These are phyloP conservation scores for Aspergillus sp. DNA, from an alignment of 2,329 filamentous ascomycete species.

Conservation along the genomic window DNA sequence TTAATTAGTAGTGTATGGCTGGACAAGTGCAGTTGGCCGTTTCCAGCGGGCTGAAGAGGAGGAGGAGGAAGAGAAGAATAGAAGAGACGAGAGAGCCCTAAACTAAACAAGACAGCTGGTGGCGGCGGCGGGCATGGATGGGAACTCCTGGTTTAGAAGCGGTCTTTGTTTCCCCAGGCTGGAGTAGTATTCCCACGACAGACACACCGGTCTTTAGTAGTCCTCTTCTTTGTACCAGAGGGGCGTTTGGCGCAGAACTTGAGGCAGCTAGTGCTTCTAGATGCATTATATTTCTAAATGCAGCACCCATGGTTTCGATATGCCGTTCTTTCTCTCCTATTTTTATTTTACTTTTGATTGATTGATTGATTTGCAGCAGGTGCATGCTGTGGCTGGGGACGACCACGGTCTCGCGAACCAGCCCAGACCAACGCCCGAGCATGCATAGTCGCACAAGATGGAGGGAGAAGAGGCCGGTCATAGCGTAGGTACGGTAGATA, in stretches of 20 bases:
- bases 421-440: not conserved
- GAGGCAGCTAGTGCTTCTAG: not conserved
- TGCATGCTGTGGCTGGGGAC: slow-evolving; percentile 8
- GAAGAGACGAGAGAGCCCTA: slow-evolving; percentile 3
- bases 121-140: not conserved
- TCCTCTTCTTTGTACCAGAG: slow-evolving; percentile 16
- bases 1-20: no score
- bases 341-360: not conserved
- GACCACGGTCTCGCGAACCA: slow-evolving; percentile 2
- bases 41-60: no score
- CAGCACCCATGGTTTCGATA: not conserved
- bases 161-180: slow-evolving; percentile 1
- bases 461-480: not conserved
- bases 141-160: no score
- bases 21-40: no score
- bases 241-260: slow-evolving; percentile 4
- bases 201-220: not conserved
- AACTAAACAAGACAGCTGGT: slow-evolving; percentile 1
- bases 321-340: not conserved
- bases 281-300: not conserved
- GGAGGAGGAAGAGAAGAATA: slow-evolving; percentile 6
- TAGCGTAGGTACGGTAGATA: no score
- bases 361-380: not conserved
- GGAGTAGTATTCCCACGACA: not conserved
- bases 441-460: not conserved